Percentiles rank a stretch among this genome's conserved stretches.
These are phyloP conservation scores for Phyllosticta ampelicida DNA, from an alignment of 2,329 filamentous ascomycete species.

Conservation along the genomic window DNA sequence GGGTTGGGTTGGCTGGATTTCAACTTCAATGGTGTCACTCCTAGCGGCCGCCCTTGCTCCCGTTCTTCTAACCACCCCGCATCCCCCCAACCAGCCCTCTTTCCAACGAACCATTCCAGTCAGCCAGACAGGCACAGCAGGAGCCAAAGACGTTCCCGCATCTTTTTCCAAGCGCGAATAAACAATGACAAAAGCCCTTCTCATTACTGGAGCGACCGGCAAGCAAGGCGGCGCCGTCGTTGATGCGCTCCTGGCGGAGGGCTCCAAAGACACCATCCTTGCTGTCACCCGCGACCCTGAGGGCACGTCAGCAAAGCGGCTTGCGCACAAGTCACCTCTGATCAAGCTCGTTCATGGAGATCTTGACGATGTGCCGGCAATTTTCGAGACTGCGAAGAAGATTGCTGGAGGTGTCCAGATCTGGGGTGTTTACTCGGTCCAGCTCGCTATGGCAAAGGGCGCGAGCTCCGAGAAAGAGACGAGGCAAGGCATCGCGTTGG, in stretches of 20 bases:
- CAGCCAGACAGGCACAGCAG: background rate
- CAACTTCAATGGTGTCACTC: too few species aligned
- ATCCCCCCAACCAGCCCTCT: too few species aligned
- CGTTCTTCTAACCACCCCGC: too few species aligned
- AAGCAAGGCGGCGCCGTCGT: conserved; percentile 38
- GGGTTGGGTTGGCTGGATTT: too few species aligned
- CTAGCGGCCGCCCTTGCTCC: too few species aligned
- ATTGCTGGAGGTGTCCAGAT: conserved; percentile 28
- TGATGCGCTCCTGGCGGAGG: conserved; percentile 28
- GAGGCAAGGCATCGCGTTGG: conserved; percentile 46
- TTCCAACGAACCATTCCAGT: background rate
- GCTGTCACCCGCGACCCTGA: conserved; percentile 49
- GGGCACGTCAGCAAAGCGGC: conserved; percentile 41
- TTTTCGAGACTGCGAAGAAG: conserved; percentile 39
- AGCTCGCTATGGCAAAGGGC: conserved; percentile 37
- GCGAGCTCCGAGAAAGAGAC: conserved; percentile 38
- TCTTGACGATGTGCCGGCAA: conserved; percentile 38
- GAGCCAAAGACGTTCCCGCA: background rate
- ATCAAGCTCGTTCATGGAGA: conserved; percentile 50
- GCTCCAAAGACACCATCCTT: conserved; percentile 35
- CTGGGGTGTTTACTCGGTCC: conserved; percentile 54
- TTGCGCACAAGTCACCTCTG: conserved; percentile 34
- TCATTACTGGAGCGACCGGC: conserved; percentile 37
- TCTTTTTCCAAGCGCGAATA: too few species aligned
- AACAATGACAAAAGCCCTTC: conserved; percentile 29